Percentiles rank a stretch among this genome's conserved stretches.
Conservation (phyloP, 2,329 filamentous ascomycete species). For the Aureobasidium uvarum region DNA sequence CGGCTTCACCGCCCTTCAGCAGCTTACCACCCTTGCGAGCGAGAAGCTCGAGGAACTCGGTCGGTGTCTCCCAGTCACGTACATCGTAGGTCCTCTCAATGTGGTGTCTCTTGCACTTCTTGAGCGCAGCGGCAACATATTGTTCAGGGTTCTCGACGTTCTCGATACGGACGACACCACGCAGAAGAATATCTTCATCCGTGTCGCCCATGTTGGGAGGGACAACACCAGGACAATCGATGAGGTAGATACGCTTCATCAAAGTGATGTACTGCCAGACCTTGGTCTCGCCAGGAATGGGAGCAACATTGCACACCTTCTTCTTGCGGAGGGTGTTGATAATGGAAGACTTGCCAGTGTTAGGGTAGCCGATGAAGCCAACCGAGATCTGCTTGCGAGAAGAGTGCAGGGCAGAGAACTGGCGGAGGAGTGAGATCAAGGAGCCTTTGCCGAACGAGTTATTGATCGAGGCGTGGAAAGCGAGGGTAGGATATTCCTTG, state of each 20-base stretch:
- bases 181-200: conserved; percentile 81
- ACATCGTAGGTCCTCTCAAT: conserved; percentile 92
- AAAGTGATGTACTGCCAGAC: conserved; percentile 97
- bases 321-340: conserved; percentile 96
- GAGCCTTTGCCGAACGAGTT: conserved; percentile 97
- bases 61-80: conserved; percentile 70
- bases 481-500: conserved; percentile 88
- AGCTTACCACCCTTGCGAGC: conserved; percentile 84
- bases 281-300: conserved; percentile 95
- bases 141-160: conserved; percentile 96
- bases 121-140: conserved; percentile 82
- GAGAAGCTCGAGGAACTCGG: conserved; percentile 81
- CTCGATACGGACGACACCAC: conserved; percentile 90
- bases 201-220: conserved; percentile 82
- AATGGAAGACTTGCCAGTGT: conserved; percentile 93
- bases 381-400: conserved; percentile 94
- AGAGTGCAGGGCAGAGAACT: conserved; percentile 86
- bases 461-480: conserved; percentile 91
- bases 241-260: conserved; percentile 92
- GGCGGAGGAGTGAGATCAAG: conserved; percentile 83
- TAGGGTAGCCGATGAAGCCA: conserved; percentile 85
- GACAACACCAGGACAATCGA: conserved; percentile 95
- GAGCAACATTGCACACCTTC: conserved; percentile 89
- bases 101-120: conserved; percentile 78
- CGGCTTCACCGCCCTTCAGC: conserved; percentile 88